Evolutionary conservation across 2,329 filamentous ascomycete species (phyloP).

Genomic region (Cercospora sojina): DNA sequence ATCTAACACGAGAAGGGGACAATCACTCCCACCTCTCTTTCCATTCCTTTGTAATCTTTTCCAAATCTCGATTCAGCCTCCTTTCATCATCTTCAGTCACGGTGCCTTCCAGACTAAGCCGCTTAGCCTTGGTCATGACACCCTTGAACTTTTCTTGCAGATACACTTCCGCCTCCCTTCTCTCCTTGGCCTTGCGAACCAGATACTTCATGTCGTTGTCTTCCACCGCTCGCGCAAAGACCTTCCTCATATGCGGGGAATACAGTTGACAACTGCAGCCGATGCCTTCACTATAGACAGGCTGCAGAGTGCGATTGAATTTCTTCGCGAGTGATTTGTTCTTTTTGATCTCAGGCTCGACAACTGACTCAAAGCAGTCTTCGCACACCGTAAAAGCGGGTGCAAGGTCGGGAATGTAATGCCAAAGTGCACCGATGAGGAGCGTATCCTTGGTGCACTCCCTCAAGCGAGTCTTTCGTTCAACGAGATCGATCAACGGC

Average conservation of each 20-base stretch:
- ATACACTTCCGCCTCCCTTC: conserved; percentile 58
- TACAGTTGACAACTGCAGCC: conserved; percentile 72
- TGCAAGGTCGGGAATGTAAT: conserved; percentile 63
- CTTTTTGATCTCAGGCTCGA: conserved; percentile 65
- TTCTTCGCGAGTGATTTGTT: conserved; percentile 60
- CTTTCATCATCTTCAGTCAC: conserved; percentile 57
- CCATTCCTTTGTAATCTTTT: conserved; percentile 54
- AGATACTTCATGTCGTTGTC: conserved; percentile 67
- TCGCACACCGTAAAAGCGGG: conserved; percentile 81
- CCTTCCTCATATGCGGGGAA: conserved; percentile 71
- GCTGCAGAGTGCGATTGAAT: conserved; percentile 62
- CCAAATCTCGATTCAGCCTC: conserved; percentile 54
- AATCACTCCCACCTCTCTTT: conserved; percentile 48
- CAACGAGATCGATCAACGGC: conserved; percentile 63
- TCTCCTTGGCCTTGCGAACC: conserved; percentile 59
- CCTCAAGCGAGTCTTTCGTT: conserved; percentile 56
- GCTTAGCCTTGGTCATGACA: conserved; percentile 35
- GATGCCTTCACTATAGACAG: conserved; percentile 52
- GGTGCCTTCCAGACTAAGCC: conserved; percentile 42
- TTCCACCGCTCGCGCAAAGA: conserved; percentile 67
- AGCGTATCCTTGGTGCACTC: conserved; percentile 68
- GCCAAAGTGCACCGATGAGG: conserved; percentile 66
- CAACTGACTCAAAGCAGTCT: conserved; percentile 78
- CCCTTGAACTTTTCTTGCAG: conserved; percentile 55
- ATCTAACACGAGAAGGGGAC: not conserved